Evolutionary conservation across 116 monocot species (phyloP).

Genomic region (Phalaenopsis hybrid): DNA sequence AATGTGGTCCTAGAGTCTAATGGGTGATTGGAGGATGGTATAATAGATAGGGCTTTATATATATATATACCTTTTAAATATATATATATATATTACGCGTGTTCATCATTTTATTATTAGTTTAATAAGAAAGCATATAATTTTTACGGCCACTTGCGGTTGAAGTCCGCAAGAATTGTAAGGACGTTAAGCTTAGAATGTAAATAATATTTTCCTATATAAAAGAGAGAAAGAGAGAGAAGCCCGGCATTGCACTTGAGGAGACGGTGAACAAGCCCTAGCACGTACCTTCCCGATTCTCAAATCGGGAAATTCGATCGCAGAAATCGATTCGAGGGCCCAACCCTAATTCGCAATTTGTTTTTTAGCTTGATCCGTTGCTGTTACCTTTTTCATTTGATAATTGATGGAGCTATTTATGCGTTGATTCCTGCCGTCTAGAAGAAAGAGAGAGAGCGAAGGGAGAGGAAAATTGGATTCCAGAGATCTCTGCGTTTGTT

Average conservation of each 20-base stretch:
- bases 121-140: neutral
- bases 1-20: no score
- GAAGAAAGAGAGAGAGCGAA: neutral
- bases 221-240: neutral
- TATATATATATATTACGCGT: no score
- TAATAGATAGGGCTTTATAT: no score
- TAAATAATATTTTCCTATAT: no score
- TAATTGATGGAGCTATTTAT: neutral
- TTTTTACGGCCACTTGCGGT: neutral
- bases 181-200: no score
- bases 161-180: neutral
- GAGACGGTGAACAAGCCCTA: neutral
- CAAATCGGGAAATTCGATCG: neutral
- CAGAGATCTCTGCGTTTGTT: neutral
- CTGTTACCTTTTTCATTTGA: neutral
- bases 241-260: neutral
- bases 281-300: neutral
- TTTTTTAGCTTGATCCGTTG: constrained; percentile 6
- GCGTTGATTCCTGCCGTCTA: neutral
- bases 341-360: constrained; percentile 6
- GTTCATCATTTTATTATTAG: no score
- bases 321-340: constrained; percentile 1
- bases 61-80: no score
- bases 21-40: no score
- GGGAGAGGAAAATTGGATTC: neutral